Evolutionary conservation across 2,329 filamentous ascomycete species (phyloP).

Genomic region (Arthrobotrys musiformis): DNA sequence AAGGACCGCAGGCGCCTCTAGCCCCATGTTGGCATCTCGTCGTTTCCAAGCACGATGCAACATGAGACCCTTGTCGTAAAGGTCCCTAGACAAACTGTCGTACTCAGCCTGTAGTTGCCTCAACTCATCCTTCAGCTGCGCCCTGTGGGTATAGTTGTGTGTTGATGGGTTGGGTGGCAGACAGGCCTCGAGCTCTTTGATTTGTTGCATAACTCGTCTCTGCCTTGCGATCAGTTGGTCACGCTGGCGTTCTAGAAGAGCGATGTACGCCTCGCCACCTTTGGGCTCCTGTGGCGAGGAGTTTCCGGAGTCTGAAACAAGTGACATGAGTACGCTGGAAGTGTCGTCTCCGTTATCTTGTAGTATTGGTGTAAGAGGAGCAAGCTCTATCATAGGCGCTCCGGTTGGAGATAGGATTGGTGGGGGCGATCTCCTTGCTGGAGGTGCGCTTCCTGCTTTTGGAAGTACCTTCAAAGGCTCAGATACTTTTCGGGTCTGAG

Average conservation of each 20-base stretch:
- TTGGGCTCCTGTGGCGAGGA: conserved; percentile 53
- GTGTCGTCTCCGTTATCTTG: conserved; percentile 51
- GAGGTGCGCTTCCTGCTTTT: conserved; percentile 1
- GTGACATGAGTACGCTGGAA: conserved; percentile 51
- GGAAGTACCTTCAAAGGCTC: conserved; percentile 31
- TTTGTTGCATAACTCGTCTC: conserved; percentile 52
- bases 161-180: conserved; percentile 58
- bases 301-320: conserved; percentile 50
- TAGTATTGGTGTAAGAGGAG: conserved; percentile 48
- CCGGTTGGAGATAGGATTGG: conserved; percentile 44
- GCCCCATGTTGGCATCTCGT: conserved; percentile 58
- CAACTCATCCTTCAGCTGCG: conserved; percentile 57
- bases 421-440: conserved; percentile 41
- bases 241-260: conserved; percentile 58
- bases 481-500: conserved; percentile 33
- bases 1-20: conserved; percentile 58
- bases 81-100: conserved; percentile 58
- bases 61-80: conserved; percentile 59
- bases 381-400: conserved; percentile 52
- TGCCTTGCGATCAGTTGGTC: conserved; percentile 55
- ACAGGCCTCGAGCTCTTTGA: conserved; percentile 56
- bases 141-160: conserved; percentile 55
- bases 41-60: conserved; percentile 59
- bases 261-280: conserved; percentile 57
- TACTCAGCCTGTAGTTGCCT: conserved; percentile 55